phyloP scores from a whole-genome alignment of 805 yeast genomes.

The Lachancea kluyveri region DNA sequence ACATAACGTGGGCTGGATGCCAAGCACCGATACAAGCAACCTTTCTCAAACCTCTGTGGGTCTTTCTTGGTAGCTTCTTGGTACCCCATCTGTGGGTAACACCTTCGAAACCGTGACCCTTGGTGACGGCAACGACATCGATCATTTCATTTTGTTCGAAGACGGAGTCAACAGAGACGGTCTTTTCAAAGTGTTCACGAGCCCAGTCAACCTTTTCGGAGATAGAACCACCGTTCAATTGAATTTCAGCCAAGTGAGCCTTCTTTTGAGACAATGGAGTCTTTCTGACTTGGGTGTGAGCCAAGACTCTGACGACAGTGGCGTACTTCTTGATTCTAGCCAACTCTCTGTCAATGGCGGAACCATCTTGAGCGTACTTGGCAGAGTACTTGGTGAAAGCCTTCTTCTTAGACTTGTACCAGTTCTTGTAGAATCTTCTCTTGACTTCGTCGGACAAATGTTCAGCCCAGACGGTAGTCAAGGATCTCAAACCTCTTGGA shows the following conservation, averaged over 20 bases:
- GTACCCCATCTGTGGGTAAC: constrained; percentile 99
- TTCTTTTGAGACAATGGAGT: constrained; percentile 98
- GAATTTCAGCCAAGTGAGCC: constrained; percentile 99
- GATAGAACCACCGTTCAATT: constrained; percentile 98
- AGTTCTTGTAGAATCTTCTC: constrained; percentile 99
- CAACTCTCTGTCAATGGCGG: constrained; percentile 87
- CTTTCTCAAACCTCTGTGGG: constrained; percentile 99
- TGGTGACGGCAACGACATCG: constrained; percentile 98
- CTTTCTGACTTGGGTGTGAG: constrained; percentile 99
- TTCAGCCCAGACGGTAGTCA: constrained; percentile 99
- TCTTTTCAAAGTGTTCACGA: constrained; percentile 97
- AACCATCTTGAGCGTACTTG: constrained; percentile 90
- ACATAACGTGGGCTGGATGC: constrained; percentile 99
- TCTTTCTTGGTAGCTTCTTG: constrained; percentile 99
- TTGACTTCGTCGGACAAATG: constrained; percentile 98
- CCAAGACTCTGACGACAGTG: constrained; percentile 96
- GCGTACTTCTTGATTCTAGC: constrained; percentile 99
- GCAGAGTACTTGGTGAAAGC: constrained; percentile 99
- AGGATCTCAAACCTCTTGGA: constrained; percentile 99
- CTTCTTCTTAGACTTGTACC: constrained; percentile 99
- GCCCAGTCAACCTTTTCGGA: constrained; percentile 99
- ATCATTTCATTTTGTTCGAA: constrained; percentile 98
- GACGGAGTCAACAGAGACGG: constrained; percentile 91
- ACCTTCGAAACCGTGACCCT: constrained; percentile 99
- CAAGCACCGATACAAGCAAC: constrained; percentile 99